phyloP scores from a whole-genome alignment of 2,329 filamentous ascomycete genomes.

The Huntiella decipiens region DNA sequence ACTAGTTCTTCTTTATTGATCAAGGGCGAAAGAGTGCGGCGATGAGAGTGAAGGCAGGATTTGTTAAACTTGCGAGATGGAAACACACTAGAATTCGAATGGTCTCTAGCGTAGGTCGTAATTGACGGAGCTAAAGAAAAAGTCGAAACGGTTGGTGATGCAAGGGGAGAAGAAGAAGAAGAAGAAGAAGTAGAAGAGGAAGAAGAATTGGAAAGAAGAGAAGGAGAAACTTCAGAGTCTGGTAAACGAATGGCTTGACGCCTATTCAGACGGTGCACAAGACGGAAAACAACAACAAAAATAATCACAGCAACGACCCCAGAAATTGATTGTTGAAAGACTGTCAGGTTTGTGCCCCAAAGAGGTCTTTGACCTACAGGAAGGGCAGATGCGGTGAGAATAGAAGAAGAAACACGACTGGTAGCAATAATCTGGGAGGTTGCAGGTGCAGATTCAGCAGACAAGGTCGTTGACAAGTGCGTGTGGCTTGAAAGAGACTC shows the following conservation, averaged over 20 bases:
- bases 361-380: neutral
- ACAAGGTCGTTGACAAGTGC: too few species aligned
- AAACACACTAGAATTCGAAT: neutral
- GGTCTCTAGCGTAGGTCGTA: conserved; percentile 6
- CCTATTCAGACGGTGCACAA: too few species aligned
- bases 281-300: neutral
- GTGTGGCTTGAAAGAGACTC: too few species aligned
- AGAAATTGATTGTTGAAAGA: neutral
- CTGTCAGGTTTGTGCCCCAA: neutral
- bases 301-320: neutral
- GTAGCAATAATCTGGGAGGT: too few species aligned
- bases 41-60: neutral
- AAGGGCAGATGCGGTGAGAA: neutral
- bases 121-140: neutral
- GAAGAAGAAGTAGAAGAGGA: conserved; percentile 1
- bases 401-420: neutral
- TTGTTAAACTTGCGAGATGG: neutral
- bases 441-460: too few species aligned
- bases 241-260: too few species aligned
- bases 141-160: neutral
- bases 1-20: conserved; percentile 1
- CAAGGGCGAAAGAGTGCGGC: neutral
- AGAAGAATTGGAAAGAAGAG: neutral
- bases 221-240: neutral
- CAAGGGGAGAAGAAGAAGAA: neutral